Base-by-base conservation (phyloP, 495 filamentous ascomycete species). In the Hypoxylon intermedium region DNA sequence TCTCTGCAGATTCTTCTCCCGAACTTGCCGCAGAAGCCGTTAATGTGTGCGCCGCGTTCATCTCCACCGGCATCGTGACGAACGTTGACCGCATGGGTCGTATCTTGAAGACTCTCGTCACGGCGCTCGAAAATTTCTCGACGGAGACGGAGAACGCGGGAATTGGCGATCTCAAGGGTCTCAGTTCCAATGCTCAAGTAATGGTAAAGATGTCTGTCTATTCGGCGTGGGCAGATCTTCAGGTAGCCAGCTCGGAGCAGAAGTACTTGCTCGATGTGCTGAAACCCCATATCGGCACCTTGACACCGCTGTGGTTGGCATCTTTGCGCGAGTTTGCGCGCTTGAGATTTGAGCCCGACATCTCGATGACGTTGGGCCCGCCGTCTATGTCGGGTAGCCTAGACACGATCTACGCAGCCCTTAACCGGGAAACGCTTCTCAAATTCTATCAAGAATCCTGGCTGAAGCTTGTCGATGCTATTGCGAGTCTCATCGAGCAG, bases 171-270 rank as follows among this genome's bases (percentile, higher is more conserved):
- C 76, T 99, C 15, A 91, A 91, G 73, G 91, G 90, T 1, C 85
- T 98, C 21, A 96, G 95, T 71, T 91, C 95, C 0, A 99, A 99
- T 68, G 94, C 94, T 2, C 89, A 93, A 56, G 92, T 97, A 21
- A 99, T 99, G 94, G 92, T 99, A 34, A 95, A 93, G 69, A 92
- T 97, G 85, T 87, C 95, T 1, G 88, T 98, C 1, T 92, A 95
- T 69, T 93, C 93, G n/a, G 94, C 92, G 6, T 99, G 94, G 94
- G 95, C 94, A n/a, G 90, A 96, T 58, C 83, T 99, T 26, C 95
- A 99, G 72, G 92, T 99, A 37, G 93, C 95, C 1, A 97, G 94
- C 74, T 87, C 86, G 19, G 93, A 98, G 64, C 92, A 98, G 53
- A 86, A 85, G 24, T 98, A 98, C 66, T 80, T 99, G 21, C 86